These are phyloP conservation scores for Cordyceps farinosa DNA, from an alignment of 2,329 filamentous ascomycete species.

Conservation along the genomic window DNA sequence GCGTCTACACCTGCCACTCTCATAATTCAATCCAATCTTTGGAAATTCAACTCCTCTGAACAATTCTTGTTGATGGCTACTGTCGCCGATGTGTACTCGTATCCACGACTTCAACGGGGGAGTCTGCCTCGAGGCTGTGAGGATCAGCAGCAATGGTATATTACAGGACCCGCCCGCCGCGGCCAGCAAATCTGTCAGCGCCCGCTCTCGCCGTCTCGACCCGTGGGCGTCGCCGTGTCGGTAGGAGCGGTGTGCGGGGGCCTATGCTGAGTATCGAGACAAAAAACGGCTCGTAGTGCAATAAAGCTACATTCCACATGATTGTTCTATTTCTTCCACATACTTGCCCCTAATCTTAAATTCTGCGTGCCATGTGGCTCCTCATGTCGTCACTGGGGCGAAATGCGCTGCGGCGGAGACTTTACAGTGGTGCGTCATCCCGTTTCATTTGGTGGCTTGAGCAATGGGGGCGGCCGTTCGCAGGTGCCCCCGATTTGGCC, in stretches of 20 bases:
- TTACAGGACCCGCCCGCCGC: slow-evolving; percentile 6
- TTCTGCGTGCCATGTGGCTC: no score
- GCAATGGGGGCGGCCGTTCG: not conserved
- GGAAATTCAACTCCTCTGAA: not conserved
- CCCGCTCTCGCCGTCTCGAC: not conserved
- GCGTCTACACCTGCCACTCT: not conserved
- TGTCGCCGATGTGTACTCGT: not conserved
- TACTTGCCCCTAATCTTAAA: no score
- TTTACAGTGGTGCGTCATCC: not conserved
- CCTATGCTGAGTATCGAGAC: not conserved
- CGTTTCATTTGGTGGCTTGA: slow-evolving; percentile 9
- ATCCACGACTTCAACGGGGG: not conserved
- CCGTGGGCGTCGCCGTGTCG: no score
- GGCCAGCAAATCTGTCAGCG: not conserved
- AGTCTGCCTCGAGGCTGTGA: not conserved
- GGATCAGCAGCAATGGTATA: not conserved
- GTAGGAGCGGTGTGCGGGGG: no score
- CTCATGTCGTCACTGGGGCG: slow-evolving; percentile 1
- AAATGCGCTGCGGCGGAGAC: not conserved
- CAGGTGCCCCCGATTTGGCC: slow-evolving; percentile 8
- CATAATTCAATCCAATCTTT: not conserved
- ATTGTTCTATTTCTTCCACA: not conserved
- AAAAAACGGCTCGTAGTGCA: no score
- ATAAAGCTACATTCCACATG: no score
- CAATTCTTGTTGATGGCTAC: not conserved